A percentile compares a stretch with the other conserved stretches of the same genome.
Conservation (phyloP, 2,329 filamentous ascomycete species). For the Elsinoe fawcettii region DNA sequence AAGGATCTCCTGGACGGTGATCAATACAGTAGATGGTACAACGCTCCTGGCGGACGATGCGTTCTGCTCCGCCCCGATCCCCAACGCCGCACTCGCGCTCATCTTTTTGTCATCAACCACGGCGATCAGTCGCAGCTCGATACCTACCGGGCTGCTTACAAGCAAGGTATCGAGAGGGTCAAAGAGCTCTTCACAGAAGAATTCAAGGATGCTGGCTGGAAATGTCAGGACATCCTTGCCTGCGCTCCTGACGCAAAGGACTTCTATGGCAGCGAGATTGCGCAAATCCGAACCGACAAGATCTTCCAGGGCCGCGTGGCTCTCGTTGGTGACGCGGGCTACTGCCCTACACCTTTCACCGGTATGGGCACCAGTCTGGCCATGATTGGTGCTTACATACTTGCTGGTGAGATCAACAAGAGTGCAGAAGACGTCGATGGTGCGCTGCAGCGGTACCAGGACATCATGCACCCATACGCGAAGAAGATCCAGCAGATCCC, state of each 20-base stretch:
- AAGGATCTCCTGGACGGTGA: constrained; percentile 18
- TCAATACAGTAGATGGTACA: constrained; percentile 18
- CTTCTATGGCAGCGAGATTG: constrained; percentile 24
- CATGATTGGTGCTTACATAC: constrained; percentile 23
- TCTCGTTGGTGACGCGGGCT: constrained; percentile 24
- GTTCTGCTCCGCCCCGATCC: constrained; percentile 24
- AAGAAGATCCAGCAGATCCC: constrained; percentile 13
- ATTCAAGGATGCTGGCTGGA: constrained; percentile 25
- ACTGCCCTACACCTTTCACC: constrained; percentile 18
- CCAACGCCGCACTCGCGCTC: constrained; percentile 18
- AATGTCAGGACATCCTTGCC: constrained; percentile 31
- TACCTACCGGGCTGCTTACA: constrained; percentile 20
- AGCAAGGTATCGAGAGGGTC: constrained; percentile 19
- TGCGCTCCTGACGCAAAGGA: constrained; percentile 28
- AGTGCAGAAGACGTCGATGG: background rate
- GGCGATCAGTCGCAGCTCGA: constrained; percentile 12
- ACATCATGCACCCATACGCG: constrained; percentile 12
- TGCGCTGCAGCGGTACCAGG: constrained; percentile 10
- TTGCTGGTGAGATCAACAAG: constrained; percentile 23
- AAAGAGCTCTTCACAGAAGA: constrained; percentile 22
- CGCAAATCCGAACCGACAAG: constrained; percentile 28
- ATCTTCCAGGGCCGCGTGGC: constrained; percentile 24
- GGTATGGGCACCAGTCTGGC: constrained; percentile 23
- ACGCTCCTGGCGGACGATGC: constrained; percentile 18
- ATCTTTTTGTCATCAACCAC: constrained; percentile 20